Conservation (phyloP, 768 basidiomycete species). For the Nidula microcarpa region DNA sequence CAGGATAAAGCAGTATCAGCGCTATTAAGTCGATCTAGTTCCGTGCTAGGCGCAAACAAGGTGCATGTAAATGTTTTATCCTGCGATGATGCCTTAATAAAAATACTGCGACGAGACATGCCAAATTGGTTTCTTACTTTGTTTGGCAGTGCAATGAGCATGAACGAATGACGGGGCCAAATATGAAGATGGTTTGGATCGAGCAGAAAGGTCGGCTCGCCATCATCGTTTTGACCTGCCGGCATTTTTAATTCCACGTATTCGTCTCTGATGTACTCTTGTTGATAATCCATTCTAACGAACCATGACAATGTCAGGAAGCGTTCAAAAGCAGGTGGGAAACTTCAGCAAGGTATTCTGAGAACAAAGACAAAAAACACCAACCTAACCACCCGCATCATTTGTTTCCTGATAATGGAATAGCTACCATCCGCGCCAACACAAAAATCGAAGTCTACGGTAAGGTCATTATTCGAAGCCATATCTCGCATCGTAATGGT, state of each 20-base stretch:
- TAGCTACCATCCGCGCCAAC: constrained; percentile 95
- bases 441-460: constrained; percentile 69
- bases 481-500: constrained; percentile 50
- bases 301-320: constrained; percentile 17
- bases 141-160: constrained; percentile 98
- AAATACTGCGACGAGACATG: constrained; percentile 12
- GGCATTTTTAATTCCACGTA: constrained; percentile 98
- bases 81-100: constrained; percentile 44
- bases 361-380: constrained; percentile 25
- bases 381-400: constrained; percentile 94
- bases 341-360: constrained; percentile 14
- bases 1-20: constrained; percentile 59
- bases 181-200: constrained; percentile 97
- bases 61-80: constrained; percentile 98
- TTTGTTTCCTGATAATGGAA: constrained; percentile 84
- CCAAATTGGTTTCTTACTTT: constrained; percentile 54
- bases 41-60: constrained; percentile 81
- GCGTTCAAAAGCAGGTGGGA: constrained; percentile 19
- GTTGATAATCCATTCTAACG: constrained; percentile 88
- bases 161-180: constrained; percentile 98
- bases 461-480: constrained; percentile 35
- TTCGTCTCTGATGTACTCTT: constrained; percentile 93
- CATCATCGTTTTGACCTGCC: constrained; percentile 60
- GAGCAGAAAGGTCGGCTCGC: constrained; percentile 70
- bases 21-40: constrained; percentile 65